Conservation (phyloP, 148 eudicot genomes). For the Suaeda aralocaspica region DNA sequence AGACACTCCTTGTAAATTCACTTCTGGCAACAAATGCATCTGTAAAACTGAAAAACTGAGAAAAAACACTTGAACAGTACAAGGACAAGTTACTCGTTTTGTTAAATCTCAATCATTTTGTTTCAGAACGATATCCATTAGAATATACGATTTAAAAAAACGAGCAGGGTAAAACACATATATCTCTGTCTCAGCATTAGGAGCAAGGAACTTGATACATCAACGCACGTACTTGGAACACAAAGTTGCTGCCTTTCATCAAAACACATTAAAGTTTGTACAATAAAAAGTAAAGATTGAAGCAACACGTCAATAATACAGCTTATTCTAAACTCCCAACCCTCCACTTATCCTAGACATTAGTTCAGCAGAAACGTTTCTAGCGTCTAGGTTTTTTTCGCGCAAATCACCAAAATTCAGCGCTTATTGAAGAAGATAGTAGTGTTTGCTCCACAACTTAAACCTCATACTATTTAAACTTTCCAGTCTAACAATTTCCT, state of each 20-base stretch:
- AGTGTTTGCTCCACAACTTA: not conserved
- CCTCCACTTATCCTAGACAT: not conserved
- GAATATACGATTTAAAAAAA: not conserved
- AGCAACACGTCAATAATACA: not conserved
- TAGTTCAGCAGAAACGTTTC: not conserved
- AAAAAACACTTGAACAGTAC: not conserved
- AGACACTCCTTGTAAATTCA: slow-evolving; percentile 79
- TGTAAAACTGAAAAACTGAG: slow-evolving; percentile 27
- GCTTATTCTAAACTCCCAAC: not conserved
- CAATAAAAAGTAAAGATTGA: not conserved
- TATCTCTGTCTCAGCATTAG: too few relatives aligned
- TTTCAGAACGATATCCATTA: not conserved
- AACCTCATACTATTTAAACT: not conserved
- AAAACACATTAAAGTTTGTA: not conserved
- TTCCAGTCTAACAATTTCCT: not conserved
- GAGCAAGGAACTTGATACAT: not conserved
- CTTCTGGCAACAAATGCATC: slow-evolving; percentile 70
- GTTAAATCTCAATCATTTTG: not conserved
- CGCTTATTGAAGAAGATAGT: not conserved
- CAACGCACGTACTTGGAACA: not conserved
- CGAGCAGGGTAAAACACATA: not conserved
- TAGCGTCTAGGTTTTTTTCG: not conserved
- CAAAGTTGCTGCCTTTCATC: not conserved
- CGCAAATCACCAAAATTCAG: too few relatives aligned
- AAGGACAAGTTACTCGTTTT: not conserved